phyloP scores from a whole-genome alignment of 495 filamentous ascomycete genomes.

The Apiosordaria backusii region DNA sequence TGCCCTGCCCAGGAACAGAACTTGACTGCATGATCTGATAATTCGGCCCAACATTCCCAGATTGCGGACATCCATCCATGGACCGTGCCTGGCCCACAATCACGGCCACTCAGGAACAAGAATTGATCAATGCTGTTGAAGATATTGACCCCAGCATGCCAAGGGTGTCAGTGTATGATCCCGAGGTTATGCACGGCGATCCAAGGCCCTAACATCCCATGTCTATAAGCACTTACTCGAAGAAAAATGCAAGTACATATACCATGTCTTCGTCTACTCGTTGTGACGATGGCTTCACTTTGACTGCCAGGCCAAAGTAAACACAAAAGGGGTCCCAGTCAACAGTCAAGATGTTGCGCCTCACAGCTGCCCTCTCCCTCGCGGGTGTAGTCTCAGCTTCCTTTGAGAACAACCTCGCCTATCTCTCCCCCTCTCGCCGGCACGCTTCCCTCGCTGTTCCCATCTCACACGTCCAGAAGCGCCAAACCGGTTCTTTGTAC shows the following conservation, averaged over 20 bases:
- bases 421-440: slow-evolving; percentile 16
- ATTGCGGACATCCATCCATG: background rate
- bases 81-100: background rate
- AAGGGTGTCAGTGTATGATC: background rate
- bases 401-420: slow-evolving; percentile 18
- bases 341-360: background rate
- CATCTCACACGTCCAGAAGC: slow-evolving; percentile 14
- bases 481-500: slow-evolving; percentile 13
- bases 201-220: background rate
- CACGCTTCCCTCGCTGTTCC: slow-evolving; percentile 18
- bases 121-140: background rate
- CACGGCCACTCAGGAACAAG: background rate
- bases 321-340: background rate
- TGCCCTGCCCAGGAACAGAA: background rate
- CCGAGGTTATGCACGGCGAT: background rate
- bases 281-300: background rate
- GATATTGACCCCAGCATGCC: background rate
- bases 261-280: background rate
- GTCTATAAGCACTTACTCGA: background rate
- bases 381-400: slow-evolving; percentile 8
- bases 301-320: background rate
- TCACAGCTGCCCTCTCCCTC: slow-evolving; percentile 7
- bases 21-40: background rate
- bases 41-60: background rate
- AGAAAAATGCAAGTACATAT: background rate